Evolutionary conservation across 2,329 filamentous ascomycete genomes (phyloP), one percentile per base, ranked within the genome.

Genomic region (Penicillium crustosum): DNA sequence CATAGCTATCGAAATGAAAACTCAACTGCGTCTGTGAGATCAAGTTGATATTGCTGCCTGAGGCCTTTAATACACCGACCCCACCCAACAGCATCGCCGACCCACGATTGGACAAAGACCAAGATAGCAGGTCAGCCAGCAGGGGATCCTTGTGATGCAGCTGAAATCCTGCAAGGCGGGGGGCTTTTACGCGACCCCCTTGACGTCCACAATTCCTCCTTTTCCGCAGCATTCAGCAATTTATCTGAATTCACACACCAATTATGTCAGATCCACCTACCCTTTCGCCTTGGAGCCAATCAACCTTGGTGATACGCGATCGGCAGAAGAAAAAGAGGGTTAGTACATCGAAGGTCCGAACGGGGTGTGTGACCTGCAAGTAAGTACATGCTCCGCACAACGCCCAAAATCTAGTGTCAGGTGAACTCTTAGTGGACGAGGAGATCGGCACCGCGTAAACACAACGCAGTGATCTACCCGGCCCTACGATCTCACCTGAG

Each of bases 301-400:
- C 44, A 49, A n/a, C 23, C 23, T 29, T 45, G 21, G 48, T 39
- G 7, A 19, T 50, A 39, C 48, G 35, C 12, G 48, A 50, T 5
- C 36, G 19, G 19, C 36, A 42, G 21, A 55, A 55, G 36, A 55
- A 17, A 48, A 55, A 49, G 7, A 19, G 53, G 27, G 23, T 27
- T 19, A 56, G 53, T 29, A 33, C 31, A 5, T 39, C 53, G 15
- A 56, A 56, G 39, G 53, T 56, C 29, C 53, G 53, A 15, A 56
- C 53, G 12, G 53, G 53, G 9, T 56, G 53, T 52, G 25, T 43
- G 39, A 56, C 53, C 12, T 56, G 47, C 53, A 56, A 56, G 53
- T 56, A 23, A 38, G 53, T 56, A 29, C 27, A 29, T 9, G 27
- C 27, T 9, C 27, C 8, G 27, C 6, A 13, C 12, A 33, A 33